Evolutionary conservation across 1,284 basidiomycete species (phyloP).

Genomic region (Sutorius eximius): DNA sequence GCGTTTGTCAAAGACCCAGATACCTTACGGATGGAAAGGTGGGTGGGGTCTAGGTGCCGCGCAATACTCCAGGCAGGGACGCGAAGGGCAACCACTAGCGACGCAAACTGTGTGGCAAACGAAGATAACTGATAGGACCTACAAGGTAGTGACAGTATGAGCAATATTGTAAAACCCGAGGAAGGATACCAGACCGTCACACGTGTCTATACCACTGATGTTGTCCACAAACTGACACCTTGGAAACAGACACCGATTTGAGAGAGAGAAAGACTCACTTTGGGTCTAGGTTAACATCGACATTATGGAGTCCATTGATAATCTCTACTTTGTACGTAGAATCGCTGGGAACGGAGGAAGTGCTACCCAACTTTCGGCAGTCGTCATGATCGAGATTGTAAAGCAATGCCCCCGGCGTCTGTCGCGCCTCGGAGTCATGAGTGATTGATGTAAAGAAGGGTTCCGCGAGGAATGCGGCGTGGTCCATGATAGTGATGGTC

Average conservation of each 20-base stretch:
- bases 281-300: slow-evolving; percentile 61
- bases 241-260: slow-evolving; percentile 5
- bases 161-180: slow-evolving; percentile 20
- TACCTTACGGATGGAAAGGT: slow-evolving; percentile 73
- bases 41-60: slow-evolving; percentile 45
- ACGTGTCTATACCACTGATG: slow-evolving; percentile 20
- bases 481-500: slow-evolving; percentile 14
- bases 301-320: slow-evolving; percentile 67
- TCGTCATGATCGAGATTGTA: slow-evolving; percentile 6
- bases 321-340: slow-evolving; percentile 12
- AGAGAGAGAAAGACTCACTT: slow-evolving; percentile 54
- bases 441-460: neutral
- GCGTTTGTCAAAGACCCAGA: slow-evolving; percentile 92
- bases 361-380: neutral
- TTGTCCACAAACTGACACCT: slow-evolving; percentile 16
- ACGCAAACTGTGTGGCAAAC: slow-evolving; percentile 61
- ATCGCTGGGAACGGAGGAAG: slow-evolving; percentile 1
- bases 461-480: slow-evolving; percentile 11
- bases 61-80: slow-evolving; percentile 58
- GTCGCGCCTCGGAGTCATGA: slow-evolving; percentile 2
- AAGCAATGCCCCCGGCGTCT: slow-evolving; percentile 1
- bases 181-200: slow-evolving; percentile 38
- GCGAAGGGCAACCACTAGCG: slow-evolving; percentile 53
- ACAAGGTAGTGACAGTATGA: slow-evolving; percentile 22
- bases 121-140: slow-evolving; percentile 66